These are phyloP conservation scores for Vitis rupestris DNA, from an alignment of 164 flowering plant genomes.

Conservation along the genomic window DNA sequence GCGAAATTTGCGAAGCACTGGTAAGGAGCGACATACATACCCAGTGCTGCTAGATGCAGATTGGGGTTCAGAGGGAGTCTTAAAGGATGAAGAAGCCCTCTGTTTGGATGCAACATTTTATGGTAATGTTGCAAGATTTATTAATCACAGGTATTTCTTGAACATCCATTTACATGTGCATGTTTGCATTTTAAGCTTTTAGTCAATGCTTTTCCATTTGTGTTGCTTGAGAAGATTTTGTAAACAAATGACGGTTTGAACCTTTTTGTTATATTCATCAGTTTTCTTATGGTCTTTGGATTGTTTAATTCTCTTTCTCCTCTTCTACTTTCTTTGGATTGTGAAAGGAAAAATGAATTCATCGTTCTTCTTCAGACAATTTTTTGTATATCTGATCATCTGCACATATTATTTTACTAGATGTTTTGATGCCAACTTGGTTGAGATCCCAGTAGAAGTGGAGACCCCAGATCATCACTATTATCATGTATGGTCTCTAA, in stretches of 20 bases:
- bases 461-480: conserved; percentile 84
- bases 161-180: too few species aligned
- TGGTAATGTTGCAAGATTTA: conserved; percentile 24
- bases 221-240: too few species aligned
- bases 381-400: background rate
- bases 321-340: too few species aligned
- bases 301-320: too few species aligned
- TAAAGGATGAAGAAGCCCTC: conserved; percentile 27
- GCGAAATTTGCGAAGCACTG: conserved; percentile 6
- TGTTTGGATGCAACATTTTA: conserved; percentile 25
- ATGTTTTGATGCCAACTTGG: conserved; percentile 77
- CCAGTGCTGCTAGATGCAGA: conserved; percentile 22
- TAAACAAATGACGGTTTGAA: too few species aligned
- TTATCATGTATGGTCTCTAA: conserved; percentile 58
- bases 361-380: too few species aligned
- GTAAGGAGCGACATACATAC: conserved; percentile 12
- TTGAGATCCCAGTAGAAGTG: conserved; percentile 84
- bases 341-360: too few species aligned
- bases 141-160: conserved; percentile 20
- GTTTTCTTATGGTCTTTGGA: too few species aligned
- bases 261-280: too few species aligned
- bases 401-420: conserved; percentile 27
- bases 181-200: too few species aligned
- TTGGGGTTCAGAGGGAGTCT: conserved; percentile 15
- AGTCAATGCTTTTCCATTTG: too few species aligned